Evolutionary conservation across 2,329 filamentous ascomycete genomes (phyloP).

Genomic region (Thelonectria blattea): DNA sequence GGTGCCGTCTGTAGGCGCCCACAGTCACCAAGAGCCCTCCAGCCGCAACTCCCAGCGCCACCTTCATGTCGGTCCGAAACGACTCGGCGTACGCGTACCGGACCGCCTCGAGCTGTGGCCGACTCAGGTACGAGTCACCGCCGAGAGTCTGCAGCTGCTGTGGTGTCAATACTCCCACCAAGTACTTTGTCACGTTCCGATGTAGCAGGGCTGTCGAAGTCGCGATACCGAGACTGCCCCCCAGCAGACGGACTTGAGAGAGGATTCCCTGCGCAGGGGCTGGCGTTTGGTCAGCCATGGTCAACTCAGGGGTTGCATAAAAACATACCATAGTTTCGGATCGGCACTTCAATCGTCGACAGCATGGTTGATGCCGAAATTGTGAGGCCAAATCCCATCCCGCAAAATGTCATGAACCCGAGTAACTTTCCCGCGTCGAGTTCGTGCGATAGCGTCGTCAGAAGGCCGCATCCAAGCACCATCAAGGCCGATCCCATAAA

Average conservation of each 20-base stretch:
- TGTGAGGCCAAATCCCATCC: constrained; percentile 58
- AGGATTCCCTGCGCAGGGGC: constrained; percentile 60
- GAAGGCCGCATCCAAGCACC: constrained; percentile 53
- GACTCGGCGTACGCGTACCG: constrained; percentile 51
- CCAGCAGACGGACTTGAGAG: constrained; percentile 57
- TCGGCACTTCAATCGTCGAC: constrained; percentile 48
- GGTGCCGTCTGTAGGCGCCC: constrained; percentile 45
- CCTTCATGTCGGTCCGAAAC: constrained; percentile 54
- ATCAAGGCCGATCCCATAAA: constrained; percentile 50
- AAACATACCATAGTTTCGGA: constrained; percentile 52
- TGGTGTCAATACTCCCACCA: constrained; percentile 39
- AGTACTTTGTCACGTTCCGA: constrained; percentile 37
- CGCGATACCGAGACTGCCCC: constrained; percentile 61
- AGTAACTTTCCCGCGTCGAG: constrained; percentile 52
- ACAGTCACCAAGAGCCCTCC: constrained; percentile 48
- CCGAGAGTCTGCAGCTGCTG: constrained; percentile 39
- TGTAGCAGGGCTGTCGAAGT: constrained; percentile 55
- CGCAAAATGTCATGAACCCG: constrained; percentile 58
- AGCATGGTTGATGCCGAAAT: constrained; percentile 56
- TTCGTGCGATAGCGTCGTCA: constrained; percentile 45
- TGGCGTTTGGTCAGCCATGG: constrained; percentile 34
- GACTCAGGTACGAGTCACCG: constrained; percentile 32
- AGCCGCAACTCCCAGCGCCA: constrained; percentile 50
- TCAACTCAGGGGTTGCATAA: not conserved
- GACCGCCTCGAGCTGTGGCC: constrained; percentile 41